These are phyloP conservation scores for Lachancea kluyveri DNA, from an alignment of 805 yeast species.

Conservation along the genomic window DNA sequence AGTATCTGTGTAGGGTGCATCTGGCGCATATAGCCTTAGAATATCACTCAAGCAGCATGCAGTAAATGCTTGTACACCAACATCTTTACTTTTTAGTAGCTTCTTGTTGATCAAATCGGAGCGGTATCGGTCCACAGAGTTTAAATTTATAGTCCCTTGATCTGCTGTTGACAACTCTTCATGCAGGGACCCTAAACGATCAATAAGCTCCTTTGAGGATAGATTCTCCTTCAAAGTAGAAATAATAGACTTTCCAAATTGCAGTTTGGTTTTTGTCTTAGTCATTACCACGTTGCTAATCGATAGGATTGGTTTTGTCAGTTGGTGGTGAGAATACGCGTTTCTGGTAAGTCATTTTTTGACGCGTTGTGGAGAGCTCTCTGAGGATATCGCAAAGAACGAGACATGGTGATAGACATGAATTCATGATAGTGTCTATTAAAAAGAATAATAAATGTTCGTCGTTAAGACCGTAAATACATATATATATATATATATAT, in stretches of 20 bases:
- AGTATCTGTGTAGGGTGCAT: conserved; percentile 72
- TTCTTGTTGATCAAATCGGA: conserved; percentile 52
- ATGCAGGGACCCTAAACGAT: conserved; percentile 50
- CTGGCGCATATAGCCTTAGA: conserved; percentile 75
- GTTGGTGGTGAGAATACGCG: not conserved
- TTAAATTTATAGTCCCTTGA: conserved; percentile 50
- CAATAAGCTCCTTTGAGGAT: conserved; percentile 53
- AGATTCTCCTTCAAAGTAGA: conserved; percentile 54
- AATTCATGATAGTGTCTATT: no score
- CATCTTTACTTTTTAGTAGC: conserved; percentile 52
- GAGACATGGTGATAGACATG: no score
- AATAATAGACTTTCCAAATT: conserved; percentile 43
- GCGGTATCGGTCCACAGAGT: conserved; percentile 40
- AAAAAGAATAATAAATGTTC: no score
- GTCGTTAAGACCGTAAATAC: no score
- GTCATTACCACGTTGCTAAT: no score
- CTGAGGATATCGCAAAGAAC: no score
- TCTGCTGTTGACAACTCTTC: conserved; percentile 58
- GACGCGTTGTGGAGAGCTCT: no score
- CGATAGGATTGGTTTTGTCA: not conserved
- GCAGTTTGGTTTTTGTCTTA: conserved; percentile 19
- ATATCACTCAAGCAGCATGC: conserved; percentile 76
- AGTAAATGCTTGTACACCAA: conserved; percentile 61
- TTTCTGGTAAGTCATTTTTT: no score
- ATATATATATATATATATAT: no score